Evolutionary conservation across 176 grass and related monocot genomes (phyloP).

Genomic region (Stipa capillata): DNA sequence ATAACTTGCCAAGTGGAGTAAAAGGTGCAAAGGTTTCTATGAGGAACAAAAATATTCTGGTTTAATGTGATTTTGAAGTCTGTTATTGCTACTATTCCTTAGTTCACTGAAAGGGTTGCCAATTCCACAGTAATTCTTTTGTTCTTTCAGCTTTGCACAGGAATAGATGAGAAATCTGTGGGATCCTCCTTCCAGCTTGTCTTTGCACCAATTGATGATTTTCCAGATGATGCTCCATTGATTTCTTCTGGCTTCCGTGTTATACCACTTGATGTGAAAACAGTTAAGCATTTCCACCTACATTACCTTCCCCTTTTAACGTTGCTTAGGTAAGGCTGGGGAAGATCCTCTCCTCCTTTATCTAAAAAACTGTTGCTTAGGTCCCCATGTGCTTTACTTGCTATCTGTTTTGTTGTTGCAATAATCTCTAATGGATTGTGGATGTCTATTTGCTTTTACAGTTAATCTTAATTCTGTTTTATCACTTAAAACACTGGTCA

Average conservation of each 20-base stretch:
- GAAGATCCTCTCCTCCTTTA: no score
- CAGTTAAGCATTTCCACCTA: conserved; percentile 46
- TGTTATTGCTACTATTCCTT: not conserved
- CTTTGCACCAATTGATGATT: conserved; percentile 86
- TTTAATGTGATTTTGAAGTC: not conserved
- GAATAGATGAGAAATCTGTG: conserved; percentile 90
- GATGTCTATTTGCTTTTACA: not conserved
- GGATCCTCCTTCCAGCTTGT: conserved; percentile 94
- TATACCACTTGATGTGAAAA: conserved; percentile 88
- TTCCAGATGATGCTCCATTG: conserved; percentile 80
- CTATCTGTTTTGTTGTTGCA: not conserved
- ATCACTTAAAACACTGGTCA: not conserved
- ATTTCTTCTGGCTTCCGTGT: conserved; percentile 91
- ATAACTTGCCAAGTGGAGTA: not conserved
- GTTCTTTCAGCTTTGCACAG: conserved; percentile 72
- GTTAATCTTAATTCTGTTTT: not conserved
- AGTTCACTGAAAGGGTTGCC: not conserved
- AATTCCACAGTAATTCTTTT: not conserved
- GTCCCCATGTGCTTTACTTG: not conserved
- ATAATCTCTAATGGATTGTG: not conserved
- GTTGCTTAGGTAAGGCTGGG: not conserved
- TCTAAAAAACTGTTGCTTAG: no score
- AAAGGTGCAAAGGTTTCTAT: not conserved
- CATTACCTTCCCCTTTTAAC: not conserved
- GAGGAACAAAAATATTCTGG: not conserved